Evolutionary conservation across 225 moss, liverwort and hornwort genomes (phyloP).

Genomic region (Climacium dendroides): DNA sequence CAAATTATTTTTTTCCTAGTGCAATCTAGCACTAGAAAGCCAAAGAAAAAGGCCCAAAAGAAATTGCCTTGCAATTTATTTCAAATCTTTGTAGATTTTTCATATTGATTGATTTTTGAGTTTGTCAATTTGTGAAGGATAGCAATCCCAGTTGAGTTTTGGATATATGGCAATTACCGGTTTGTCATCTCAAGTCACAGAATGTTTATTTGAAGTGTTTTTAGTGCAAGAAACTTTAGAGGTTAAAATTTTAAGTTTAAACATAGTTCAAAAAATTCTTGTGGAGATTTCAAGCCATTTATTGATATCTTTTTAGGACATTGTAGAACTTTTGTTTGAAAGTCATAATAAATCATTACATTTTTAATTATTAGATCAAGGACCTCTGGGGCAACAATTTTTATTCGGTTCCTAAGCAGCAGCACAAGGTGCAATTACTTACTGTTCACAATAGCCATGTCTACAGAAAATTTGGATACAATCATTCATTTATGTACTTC

Average conservation of each 20-base stretch:
- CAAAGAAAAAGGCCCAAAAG: too few relatives aligned
- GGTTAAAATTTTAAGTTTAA: neutral
- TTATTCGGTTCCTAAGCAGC: neutral
- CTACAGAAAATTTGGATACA: neutral
- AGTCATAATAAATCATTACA: neutral
- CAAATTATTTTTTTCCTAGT: too few relatives aligned
- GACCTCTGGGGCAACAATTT: neutral
- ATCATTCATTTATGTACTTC: neutral
- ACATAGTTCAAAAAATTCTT: neutral
- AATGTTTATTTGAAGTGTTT: neutral
- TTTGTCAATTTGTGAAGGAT: neutral
- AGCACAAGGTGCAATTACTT: neutral
- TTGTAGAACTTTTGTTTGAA: neutral
- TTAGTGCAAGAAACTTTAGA: neutral
- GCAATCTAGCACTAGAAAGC: too few relatives aligned
- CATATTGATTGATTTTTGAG: neutral
- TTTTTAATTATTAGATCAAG: neutral
- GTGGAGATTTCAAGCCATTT: neutral
- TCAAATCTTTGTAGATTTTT: neutral
- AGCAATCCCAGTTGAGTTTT: neutral
- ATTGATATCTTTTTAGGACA: neutral
- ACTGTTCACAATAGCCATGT: neutral
- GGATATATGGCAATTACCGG: rapidly evolving
- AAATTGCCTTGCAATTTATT: neutral
- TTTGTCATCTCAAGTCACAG: neutral